phyloP scores from a whole-genome alignment of 306 rosid genomes.

The Psophocarpus tetragonolobus region DNA sequence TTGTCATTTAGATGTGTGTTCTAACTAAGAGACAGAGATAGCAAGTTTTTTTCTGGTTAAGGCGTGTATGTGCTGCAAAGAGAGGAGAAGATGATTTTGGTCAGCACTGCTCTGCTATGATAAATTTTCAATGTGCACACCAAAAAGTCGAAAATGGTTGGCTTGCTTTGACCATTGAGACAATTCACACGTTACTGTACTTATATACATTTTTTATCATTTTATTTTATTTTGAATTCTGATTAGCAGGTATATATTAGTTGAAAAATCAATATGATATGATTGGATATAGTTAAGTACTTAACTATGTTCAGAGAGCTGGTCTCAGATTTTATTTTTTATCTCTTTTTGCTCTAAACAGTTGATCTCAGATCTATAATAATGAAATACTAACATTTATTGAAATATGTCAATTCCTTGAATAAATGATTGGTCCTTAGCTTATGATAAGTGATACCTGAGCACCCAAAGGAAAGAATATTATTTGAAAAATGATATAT shows the following conservation, averaged over 20 bases:
- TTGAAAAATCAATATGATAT: too few relatives aligned
- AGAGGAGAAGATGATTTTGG: slow-evolving; percentile 7
- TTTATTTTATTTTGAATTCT: not conserved
- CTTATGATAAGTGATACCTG: too few relatives aligned
- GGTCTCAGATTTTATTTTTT: too few relatives aligned
- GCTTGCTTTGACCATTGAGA: slow-evolving; percentile 7
- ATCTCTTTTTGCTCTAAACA: too few relatives aligned
- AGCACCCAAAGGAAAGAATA: not conserved
- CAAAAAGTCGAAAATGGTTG: not conserved
- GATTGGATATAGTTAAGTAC: too few relatives aligned
- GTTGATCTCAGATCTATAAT: too few relatives aligned
- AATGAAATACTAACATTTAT: not conserved
- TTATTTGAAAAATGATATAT: not conserved
- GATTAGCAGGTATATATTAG: not conserved
- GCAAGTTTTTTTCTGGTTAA: not conserved
- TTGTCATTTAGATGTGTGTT: slow-evolving; percentile 2
- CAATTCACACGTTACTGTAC: not conserved
- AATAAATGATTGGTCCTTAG: too few relatives aligned
- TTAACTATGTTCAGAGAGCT: too few relatives aligned
- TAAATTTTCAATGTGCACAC: not conserved
- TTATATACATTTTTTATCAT: not conserved
- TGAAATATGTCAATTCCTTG: not conserved
- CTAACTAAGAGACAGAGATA: not conserved
- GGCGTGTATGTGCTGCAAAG: not conserved
- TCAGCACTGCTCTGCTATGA: not conserved